Conservation (phyloP, 1,284 basidiomycete species). For the Ceratobasidium sp. region DNA sequence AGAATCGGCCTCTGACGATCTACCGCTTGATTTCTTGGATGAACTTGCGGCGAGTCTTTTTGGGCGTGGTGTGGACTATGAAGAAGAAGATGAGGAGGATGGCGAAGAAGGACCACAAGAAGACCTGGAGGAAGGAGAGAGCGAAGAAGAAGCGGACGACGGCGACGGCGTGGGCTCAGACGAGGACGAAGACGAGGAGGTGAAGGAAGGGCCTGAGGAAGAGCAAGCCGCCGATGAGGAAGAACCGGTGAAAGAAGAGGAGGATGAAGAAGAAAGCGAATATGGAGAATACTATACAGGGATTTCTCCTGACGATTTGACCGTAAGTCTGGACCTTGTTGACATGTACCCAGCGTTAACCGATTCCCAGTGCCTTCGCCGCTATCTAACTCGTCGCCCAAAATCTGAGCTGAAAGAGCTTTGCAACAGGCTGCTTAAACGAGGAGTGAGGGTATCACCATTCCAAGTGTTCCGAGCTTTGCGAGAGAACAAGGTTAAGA, state of each 20-base stretch:
- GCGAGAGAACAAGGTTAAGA: background rate
- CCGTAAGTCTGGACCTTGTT: background rate
- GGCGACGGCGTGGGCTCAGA: background rate
- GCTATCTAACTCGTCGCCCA: background rate
- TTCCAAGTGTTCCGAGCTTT: constrained; percentile 13
- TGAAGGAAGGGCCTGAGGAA: background rate
- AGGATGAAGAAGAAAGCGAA: no score
- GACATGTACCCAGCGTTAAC: background rate
- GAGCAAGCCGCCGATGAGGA: no score
- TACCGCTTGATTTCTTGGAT: no score
- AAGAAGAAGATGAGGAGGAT: background rate
- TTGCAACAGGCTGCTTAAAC: background rate
- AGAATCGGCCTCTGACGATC: no score
- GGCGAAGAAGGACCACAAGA: background rate
- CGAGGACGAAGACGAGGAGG: background rate
- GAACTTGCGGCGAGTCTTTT: no score
- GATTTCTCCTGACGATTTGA: background rate
- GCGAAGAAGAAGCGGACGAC: background rate
- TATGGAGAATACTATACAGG: no score
- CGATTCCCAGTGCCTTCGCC: background rate
- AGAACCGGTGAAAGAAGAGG: no score
- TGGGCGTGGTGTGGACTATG: background rate
- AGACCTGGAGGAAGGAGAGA: background rate
- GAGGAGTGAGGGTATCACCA: background rate
- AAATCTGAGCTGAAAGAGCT: background rate